A percentile compares a stretch with the other conserved stretches of the same genome.
These are phyloP conservation scores for Bipolaris gigantea DNA, from an alignment of 2,329 filamentous ascomycete species.

Conservation along the genomic window DNA sequence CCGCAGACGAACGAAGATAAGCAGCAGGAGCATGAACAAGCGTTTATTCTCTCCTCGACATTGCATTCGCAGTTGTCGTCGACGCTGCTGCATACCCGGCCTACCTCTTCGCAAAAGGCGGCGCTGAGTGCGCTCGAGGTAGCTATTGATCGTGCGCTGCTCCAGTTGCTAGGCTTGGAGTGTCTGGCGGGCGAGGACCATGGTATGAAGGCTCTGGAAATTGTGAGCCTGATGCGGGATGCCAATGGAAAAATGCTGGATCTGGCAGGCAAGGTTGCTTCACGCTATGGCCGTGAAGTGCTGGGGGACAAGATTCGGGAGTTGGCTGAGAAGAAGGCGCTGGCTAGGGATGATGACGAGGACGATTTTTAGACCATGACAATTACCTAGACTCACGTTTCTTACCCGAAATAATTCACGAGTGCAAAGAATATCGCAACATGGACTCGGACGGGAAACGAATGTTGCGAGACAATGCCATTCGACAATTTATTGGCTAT, in stretches of 20 bases:
- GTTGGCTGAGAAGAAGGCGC: constrained; percentile 70
- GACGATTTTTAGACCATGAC: constrained; percentile 7
- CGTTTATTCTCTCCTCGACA: constrained; percentile 74
- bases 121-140: constrained; percentile 73
- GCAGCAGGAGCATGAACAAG: constrained; percentile 71
- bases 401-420: background rate
- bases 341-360: constrained; percentile 52
- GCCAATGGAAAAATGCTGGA: constrained; percentile 86
- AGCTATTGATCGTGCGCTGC: constrained; percentile 84
- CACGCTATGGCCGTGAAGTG: constrained; percentile 77
- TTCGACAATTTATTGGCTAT: constrained; percentile 29
- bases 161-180: constrained; percentile 86
- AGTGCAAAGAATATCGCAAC: background rate
- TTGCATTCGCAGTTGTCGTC: constrained; percentile 76
- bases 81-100: constrained; percentile 67
- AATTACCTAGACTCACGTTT: too few relatives aligned
- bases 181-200: constrained; percentile 90
- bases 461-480: constrained; percentile 4
- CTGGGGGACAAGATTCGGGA: constrained; percentile 90
- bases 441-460: background rate
- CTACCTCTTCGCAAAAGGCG: constrained; percentile 64
- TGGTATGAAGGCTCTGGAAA: constrained; percentile 91
- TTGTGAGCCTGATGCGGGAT: constrained; percentile 84
- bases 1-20: constrained; percentile 47
- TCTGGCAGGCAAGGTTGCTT: constrained; percentile 85